Evolutionary conservation across 83 land plant species (phyloP).

Genomic region (Isoetes engelmannii): DNA sequence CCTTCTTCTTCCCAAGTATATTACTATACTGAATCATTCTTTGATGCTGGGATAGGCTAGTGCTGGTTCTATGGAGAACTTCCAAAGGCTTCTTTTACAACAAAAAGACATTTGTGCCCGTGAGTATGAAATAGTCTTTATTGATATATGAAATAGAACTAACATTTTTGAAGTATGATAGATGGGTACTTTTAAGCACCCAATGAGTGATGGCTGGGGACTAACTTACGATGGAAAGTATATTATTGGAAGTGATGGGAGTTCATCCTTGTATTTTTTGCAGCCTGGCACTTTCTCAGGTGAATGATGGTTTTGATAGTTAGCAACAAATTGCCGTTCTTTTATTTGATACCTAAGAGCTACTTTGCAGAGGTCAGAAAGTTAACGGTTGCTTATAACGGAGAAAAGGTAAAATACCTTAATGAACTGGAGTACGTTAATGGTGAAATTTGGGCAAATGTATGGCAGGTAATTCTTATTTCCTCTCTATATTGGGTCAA

Average conservation of each 20-base stretch:
- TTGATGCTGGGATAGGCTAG: neutral
- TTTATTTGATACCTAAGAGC: neutral
- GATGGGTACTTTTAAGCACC: conserved; percentile 47
- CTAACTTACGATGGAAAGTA: conserved; percentile 70
- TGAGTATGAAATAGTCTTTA: neutral
- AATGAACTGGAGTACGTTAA: conserved; percentile 72
- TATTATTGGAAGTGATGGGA: conserved; percentile 73
- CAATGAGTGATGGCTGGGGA: conserved; percentile 90
- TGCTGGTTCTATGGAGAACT: neutral
- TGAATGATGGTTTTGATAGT: conserved; percentile 1
- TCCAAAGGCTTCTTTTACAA: neutral
- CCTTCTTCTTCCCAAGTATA: too few species aligned
- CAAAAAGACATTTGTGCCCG: neutral
- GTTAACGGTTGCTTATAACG: conserved; percentile 43
- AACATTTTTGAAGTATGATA: conserved; percentile 21
- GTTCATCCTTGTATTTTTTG: conserved; percentile 53
- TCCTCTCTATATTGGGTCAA: neutral
- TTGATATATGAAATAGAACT: neutral
- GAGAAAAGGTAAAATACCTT: conserved; percentile 44
- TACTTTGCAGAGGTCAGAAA: conserved; percentile 33
- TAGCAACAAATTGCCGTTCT: neutral
- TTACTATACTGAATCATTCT: neutral
- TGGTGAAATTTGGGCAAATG: conserved; percentile 85
- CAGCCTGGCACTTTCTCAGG: conserved; percentile 56
- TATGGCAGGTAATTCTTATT: conserved; percentile 50